These are phyloP conservation scores for Dendrobium huoshanense DNA, from an alignment of 106 monocot species.

Conservation along the genomic window DNA sequence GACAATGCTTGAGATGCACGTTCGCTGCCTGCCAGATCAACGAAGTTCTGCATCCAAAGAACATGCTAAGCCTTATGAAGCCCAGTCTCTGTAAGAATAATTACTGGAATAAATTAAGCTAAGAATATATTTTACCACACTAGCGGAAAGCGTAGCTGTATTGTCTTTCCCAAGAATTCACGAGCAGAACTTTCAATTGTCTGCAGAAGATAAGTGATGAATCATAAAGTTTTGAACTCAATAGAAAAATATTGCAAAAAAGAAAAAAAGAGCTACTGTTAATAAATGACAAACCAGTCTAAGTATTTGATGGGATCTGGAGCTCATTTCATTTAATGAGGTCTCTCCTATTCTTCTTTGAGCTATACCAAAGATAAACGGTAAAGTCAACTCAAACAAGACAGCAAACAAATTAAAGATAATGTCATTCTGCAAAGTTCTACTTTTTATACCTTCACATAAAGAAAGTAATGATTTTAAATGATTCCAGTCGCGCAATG, in stretches of 20 bases:
- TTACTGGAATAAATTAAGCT: background rate
- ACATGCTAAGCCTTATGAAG: background rate
- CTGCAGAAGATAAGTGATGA: constrained; percentile 27
- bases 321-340: constrained; percentile 90
- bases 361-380: constrained; percentile 32
- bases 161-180: constrained; percentile 74
- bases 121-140: constrained; percentile 56
- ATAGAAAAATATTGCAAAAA: background rate
- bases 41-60: constrained; percentile 70
- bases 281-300: constrained; percentile 63
- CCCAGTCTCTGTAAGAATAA: background rate
- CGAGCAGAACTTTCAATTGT: constrained; percentile 95
- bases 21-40: constrained; percentile 98
- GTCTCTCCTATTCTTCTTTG: constrained; percentile 94
- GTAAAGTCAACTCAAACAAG: constrained; percentile 7
- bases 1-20: constrained; percentile 92
- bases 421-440: background rate
- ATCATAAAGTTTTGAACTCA: background rate
- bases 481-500: constrained; percentile 15
- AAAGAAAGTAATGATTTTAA: constrained; percentile 22
- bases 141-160: constrained; percentile 66
- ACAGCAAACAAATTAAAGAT: background rate
- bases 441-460: constrained; percentile 72
- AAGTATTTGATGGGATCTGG: constrained; percentile 98
- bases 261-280: background rate